Conservation (phyloP, 805 yeast species). For the Blastobotrys terrestris region DNA sequence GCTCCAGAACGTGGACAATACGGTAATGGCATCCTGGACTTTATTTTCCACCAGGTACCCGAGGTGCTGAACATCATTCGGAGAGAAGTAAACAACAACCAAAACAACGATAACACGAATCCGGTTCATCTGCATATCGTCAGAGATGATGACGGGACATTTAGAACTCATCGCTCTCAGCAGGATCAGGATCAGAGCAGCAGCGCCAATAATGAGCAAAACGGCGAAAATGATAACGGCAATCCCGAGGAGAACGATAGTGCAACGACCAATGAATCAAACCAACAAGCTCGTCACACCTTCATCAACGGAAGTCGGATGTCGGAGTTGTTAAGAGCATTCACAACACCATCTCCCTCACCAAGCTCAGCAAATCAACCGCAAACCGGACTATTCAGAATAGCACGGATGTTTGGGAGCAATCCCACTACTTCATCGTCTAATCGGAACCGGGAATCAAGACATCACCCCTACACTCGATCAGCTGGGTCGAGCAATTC, state of each 20-base stretch:
- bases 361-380: not conserved
- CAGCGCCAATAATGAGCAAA: not conserved
- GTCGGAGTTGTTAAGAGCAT: not conserved
- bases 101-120: conserved; percentile 1
- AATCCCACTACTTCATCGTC: not conserved
- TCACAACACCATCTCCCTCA: not conserved
- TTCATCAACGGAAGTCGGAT: not conserved
- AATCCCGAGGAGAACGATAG: not conserved
- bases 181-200: not conserved
- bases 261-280: not conserved
- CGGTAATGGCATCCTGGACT: conserved; percentile 13
- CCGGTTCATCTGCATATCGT: not conserved
- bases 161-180: not conserved
- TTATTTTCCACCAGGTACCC: conserved; percentile 17
- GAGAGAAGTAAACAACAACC: not conserved
- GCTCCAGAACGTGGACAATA: conserved; percentile 18
- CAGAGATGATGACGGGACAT: not conserved
- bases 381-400: not conserved
- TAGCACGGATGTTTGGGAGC: not conserved
- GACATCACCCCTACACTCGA: conserved; percentile 20
- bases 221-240: not conserved
- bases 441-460: conserved; percentile 3
- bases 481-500: conserved; percentile 8
- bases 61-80: conserved; percentile 7
- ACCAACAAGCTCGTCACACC: not conserved